Conservation (phyloP, 202 grass and related monocot genomes). For the Dendrocalamus latiflorus region DNA sequence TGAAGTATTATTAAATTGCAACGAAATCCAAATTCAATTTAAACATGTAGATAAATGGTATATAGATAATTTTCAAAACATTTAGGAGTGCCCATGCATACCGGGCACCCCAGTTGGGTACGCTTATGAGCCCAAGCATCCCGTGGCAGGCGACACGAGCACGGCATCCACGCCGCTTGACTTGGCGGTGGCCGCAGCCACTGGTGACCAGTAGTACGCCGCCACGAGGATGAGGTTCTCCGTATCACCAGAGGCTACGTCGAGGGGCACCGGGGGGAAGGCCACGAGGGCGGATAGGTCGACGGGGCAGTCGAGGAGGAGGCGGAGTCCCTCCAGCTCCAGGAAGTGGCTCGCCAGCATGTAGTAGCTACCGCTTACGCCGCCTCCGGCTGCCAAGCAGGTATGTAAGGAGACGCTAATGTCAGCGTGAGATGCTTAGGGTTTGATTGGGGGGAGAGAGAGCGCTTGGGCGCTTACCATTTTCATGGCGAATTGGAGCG, state of each 20-base stretch:
- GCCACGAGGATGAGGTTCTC: conserved; percentile 41
- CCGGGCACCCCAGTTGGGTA: too few relatives aligned
- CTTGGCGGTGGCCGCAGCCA: conserved; percentile 29
- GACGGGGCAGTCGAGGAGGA: conserved; percentile 90
- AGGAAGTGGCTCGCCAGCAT: conserved; percentile 50
- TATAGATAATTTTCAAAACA: too few relatives aligned
- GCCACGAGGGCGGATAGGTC: conserved; percentile 55
- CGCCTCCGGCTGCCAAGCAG: conserved; percentile 39
- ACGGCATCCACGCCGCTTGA: conserved; percentile 53
- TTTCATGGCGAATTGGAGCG: conserved; percentile 46
- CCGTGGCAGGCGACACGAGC: conserved; percentile 63
- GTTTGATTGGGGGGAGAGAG: neutral
- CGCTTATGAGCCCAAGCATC: neutral
- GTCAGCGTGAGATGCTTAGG: neutral
- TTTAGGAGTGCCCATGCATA: too few relatives aligned
- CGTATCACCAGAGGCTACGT: neutral
- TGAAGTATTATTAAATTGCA: too few relatives aligned
- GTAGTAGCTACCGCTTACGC: conserved; percentile 40
- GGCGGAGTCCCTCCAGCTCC: conserved; percentile 50
- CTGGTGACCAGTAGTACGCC: conserved; percentile 62
- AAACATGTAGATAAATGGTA: too few relatives aligned
- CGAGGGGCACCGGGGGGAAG: conserved; percentile 46
- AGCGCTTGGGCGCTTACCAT: conserved; percentile 32
- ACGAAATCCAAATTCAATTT: too few relatives aligned
- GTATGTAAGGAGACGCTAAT: conserved; percentile 27